Evolutionary conservation across 2,329 filamentous ascomycete genomes (phyloP).

Genomic region (Claviceps sp.): DNA sequence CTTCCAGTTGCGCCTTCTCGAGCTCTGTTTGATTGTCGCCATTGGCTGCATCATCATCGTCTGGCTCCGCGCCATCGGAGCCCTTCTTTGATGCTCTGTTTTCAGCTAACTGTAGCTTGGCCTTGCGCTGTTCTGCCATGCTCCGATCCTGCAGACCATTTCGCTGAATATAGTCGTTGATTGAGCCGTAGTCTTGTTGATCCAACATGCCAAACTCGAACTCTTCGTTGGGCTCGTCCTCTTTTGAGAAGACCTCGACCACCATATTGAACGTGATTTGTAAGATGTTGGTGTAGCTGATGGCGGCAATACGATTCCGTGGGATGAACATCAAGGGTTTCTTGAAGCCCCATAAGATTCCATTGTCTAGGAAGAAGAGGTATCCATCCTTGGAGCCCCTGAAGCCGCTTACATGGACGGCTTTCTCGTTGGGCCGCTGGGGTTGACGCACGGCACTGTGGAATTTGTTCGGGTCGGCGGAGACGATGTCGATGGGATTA

Average conservation of each 20-base stretch:
- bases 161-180: slow-evolving; percentile 49
- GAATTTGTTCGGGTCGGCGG: slow-evolving; percentile 42
- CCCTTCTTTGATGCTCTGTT: slow-evolving; percentile 38
- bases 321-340: slow-evolving; percentile 55
- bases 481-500: slow-evolving; percentile 34
- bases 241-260: slow-evolving; percentile 41
- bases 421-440: slow-evolving; percentile 46
- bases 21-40: slow-evolving; percentile 31
- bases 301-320: slow-evolving; percentile 43
- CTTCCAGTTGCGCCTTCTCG: slow-evolving; percentile 35
- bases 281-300: slow-evolving; percentile 55
- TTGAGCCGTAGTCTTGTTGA: slow-evolving; percentile 52
- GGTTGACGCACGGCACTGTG: slow-evolving; percentile 42
- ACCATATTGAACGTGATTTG: slow-evolving; percentile 57
- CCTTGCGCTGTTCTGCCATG: slow-evolving; percentile 54
- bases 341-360: slow-evolving; percentile 58
- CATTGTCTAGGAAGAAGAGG: slow-evolving; percentile 52
- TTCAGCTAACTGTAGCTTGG: slow-evolving; percentile 48
- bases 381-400: slow-evolving; percentile 56
- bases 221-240: slow-evolving; percentile 40
- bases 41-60: slow-evolving; percentile 12
- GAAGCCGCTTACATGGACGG: slow-evolving; percentile 53
- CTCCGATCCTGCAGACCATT: slow-evolving; percentile 52
- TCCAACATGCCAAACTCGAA: slow-evolving; percentile 58
- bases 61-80: slow-evolving; percentile 25